Conservation (phyloP, 257 asterid species). For the Phtheirospermum japonicum region DNA sequence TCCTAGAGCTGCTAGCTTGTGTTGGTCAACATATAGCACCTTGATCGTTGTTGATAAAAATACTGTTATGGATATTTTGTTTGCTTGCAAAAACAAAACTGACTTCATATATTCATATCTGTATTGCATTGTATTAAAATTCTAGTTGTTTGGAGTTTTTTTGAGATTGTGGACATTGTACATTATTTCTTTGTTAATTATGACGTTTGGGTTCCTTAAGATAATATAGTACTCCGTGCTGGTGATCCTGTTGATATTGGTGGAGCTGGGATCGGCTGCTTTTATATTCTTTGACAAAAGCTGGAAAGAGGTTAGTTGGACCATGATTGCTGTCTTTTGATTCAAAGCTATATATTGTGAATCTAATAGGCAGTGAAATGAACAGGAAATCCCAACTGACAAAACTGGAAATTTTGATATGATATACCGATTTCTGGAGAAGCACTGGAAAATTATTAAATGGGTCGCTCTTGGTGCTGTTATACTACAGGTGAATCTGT, state of each 20-base stretch:
- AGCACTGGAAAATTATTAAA: conserved; percentile 67
- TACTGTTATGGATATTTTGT: too few relatives aligned
- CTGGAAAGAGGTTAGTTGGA: conserved; percentile 77
- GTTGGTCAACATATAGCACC: neutral
- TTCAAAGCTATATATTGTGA: neutral
- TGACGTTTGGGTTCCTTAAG: conserved; percentile 62
- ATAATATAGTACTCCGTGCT: conserved; percentile 63
- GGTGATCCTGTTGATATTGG: conserved; percentile 74
- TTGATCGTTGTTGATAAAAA: too few relatives aligned
- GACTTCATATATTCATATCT: too few relatives aligned
- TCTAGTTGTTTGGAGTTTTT: neutral
- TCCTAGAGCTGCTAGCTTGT: neutral
- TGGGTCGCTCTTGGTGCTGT: conserved; percentile 81
- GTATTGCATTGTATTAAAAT: neutral
- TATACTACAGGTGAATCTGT: conserved; percentile 57
- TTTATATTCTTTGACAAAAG: conserved; percentile 87
- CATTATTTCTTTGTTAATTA: neutral
- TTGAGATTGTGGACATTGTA: neutral
- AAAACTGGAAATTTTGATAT: conserved; percentile 45
- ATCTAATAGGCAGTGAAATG: conserved; percentile 21
- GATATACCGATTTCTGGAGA: conserved; percentile 65
- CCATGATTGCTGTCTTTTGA: conserved; percentile 9
- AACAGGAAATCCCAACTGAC: conserved; percentile 52
- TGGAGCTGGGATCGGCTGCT: conserved; percentile 79
- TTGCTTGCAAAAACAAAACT: too few relatives aligned